phyloP scores from a whole-genome alignment of 495 filamentous ascomycete species.

The Chaetomium fimeti region DNA sequence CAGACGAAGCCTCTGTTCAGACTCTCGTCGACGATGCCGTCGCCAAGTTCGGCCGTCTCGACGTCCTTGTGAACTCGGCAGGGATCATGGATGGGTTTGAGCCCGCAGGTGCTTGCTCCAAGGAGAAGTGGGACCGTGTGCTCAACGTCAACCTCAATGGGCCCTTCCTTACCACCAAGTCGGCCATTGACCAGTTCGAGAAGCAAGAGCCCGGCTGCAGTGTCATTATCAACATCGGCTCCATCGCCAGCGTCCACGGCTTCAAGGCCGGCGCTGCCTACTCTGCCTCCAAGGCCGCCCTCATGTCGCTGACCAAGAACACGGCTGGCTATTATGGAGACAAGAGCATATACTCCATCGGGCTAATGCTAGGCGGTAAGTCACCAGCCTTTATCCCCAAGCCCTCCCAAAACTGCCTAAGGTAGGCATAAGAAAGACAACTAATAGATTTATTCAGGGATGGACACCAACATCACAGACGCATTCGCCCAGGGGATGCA shows the following conservation, averaged over 20 bases:
- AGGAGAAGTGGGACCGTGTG: constrained; percentile 56
- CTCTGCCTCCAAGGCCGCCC: constrained; percentile 53
- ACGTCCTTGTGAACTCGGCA: constrained; percentile 50
- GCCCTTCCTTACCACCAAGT: constrained; percentile 53
- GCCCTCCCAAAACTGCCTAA: too few species aligned
- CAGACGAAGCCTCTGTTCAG: constrained; percentile 39
- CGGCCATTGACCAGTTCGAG: constrained; percentile 49
- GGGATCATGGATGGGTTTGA: constrained; percentile 56
- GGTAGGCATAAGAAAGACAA: background rate
- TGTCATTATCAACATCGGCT: constrained; percentile 53
- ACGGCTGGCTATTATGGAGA: constrained; percentile 58
- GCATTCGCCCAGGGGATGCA: constrained; percentile 48
- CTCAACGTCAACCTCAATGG: constrained; percentile 61
- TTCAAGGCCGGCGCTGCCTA: constrained; percentile 53
- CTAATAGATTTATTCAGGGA: constrained; percentile 25
- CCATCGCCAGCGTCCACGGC: constrained; percentile 36
- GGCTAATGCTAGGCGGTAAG: constrained; percentile 51
- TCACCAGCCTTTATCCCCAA: background rate
- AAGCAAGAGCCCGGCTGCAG: constrained; percentile 37
- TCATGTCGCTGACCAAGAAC: constrained; percentile 62
- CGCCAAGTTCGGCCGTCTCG: constrained; percentile 44
- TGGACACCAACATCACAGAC: constrained; percentile 58
- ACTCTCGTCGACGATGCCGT: constrained; percentile 37
- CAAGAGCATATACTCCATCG: constrained; percentile 58
- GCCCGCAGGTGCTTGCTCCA: constrained; percentile 51